Percentiles rank a stretch among this genome's conserved stretches.
These are phyloP conservation scores for Entomortierella parvispora DNA, from an alignment of 192 early-diverging fungal species.

Conservation along the genomic window DNA sequence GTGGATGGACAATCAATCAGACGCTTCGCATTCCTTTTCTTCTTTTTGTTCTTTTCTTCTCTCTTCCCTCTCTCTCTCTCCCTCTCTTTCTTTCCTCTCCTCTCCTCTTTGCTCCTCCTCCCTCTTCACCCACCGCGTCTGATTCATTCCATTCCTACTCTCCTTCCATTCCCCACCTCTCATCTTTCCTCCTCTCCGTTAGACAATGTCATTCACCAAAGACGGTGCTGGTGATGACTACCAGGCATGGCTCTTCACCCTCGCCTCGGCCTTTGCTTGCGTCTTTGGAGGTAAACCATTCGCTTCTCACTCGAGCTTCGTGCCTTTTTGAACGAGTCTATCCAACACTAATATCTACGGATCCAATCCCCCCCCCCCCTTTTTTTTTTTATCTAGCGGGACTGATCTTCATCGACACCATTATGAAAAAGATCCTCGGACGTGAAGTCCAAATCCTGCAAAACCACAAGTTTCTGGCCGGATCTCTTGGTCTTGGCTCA, in stretches of 20 bases:
- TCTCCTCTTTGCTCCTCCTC: background rate
- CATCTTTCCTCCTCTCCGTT: background rate
- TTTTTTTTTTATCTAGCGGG: slow-evolving; percentile 33
- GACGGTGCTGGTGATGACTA: slow-evolving; percentile 16
- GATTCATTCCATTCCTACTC: background rate
- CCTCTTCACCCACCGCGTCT: background rate
- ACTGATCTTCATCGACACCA: slow-evolving; percentile 50
- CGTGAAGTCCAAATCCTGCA: slow-evolving; percentile 41
- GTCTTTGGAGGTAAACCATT: slow-evolving; percentile 55
- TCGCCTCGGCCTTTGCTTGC: slow-evolving; percentile 53
- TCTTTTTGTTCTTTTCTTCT: background rate
- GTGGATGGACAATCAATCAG: no score
- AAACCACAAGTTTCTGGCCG: slow-evolving; percentile 53
- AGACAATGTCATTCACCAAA: background rate
- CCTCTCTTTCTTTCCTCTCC: background rate
- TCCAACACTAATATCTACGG: background rate
- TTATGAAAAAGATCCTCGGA: slow-evolving; percentile 36
- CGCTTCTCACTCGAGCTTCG: background rate
- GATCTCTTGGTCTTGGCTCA: slow-evolving; percentile 52
- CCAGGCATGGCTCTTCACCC: slow-evolving; percentile 51
- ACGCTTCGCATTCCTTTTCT: background rate
- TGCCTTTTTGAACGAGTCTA: background rate
- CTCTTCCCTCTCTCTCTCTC: background rate
- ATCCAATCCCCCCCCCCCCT: no score
- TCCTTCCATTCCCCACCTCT: background rate